Conservation (phyloP, 257 asterid genomes). For the Forsythia viridissima region DNA sequence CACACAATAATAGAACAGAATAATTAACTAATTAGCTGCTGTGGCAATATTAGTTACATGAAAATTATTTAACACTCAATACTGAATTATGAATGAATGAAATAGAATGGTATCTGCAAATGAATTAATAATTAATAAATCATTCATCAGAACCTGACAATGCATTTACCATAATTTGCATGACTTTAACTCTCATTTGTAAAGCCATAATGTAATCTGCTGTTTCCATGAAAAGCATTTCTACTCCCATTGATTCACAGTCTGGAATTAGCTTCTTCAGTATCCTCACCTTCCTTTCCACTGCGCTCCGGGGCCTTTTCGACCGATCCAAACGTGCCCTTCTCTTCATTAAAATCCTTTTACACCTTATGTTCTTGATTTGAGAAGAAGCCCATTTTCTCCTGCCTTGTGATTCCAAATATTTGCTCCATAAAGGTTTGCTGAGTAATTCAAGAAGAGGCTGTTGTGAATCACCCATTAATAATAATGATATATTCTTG, state of each 20-base stretch:
- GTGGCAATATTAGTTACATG: not conserved
- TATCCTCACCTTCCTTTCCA: slow-evolving; percentile 46
- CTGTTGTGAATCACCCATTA: slow-evolving; percentile 22
- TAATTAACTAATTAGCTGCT: not conserved
- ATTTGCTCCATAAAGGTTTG: slow-evolving; percentile 22
- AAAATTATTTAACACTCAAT: no score
- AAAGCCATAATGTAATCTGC: slow-evolving; percentile 61
- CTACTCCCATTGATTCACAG: slow-evolving; percentile 45
- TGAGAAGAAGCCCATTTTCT: not conserved
- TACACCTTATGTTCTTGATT: slow-evolving; percentile 19
- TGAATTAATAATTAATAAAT: not conserved
- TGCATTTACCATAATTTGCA: slow-evolving; percentile 53
- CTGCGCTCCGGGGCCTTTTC: slow-evolving; percentile 12
- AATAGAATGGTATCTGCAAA: not conserved
- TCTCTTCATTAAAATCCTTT: slow-evolving; percentile 39
- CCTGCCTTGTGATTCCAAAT: slow-evolving; percentile 9
- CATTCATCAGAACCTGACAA: slow-evolving; percentile 28
- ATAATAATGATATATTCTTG: slow-evolving; percentile 14
- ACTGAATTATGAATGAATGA: no score
- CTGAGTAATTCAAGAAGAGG: slow-evolving; percentile 29
- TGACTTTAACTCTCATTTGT: slow-evolving; percentile 51
- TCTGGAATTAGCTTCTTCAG: slow-evolving; percentile 61
- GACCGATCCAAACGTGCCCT: slow-evolving; percentile 36
- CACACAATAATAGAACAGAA: no score
- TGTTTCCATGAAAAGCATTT: slow-evolving; percentile 50